A percentile compares a stretch with the other conserved stretches of the same genome.
phyloP scores from a whole-genome alignment of 768 basidiomycete species.

The Boletus rubroflammeus region DNA sequence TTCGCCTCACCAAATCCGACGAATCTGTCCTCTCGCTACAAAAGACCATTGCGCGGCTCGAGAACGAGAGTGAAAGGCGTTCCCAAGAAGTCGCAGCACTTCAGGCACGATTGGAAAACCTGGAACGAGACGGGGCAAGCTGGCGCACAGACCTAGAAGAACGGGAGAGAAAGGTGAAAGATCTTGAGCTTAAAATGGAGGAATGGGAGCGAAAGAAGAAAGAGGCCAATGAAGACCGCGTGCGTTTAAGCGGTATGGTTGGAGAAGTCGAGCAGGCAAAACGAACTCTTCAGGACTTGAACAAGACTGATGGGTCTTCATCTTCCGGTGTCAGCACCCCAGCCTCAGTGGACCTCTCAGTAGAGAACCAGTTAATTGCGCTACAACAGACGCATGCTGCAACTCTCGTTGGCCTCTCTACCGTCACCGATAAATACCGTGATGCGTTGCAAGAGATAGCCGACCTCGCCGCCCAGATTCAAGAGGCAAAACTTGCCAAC shows the following conservation, averaged over 20 bases:
- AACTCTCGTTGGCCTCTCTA: conserved; percentile 74
- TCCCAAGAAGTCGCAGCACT: conserved; percentile 67
- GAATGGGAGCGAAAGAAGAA: conserved; percentile 74
- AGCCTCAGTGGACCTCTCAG: conserved; percentile 34
- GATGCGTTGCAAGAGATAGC: conserved; percentile 89
- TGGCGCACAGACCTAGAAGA: conserved; percentile 85
- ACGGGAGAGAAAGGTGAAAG: conserved; percentile 70
- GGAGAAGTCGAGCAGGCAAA: conserved; percentile 69
- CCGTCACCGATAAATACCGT: conserved; percentile 77
- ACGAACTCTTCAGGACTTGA: conserved; percentile 53
- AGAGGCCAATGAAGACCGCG: conserved; percentile 62
- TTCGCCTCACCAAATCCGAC: conserved; percentile 71
- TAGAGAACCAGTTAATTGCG: conserved; percentile 61
- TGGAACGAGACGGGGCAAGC: conserved; percentile 71
- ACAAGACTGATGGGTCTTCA: conserved; percentile 29
- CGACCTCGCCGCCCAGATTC: conserved; percentile 87
- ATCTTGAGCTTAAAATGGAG: conserved; percentile 73
- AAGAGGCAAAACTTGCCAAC: conserved; percentile 75
- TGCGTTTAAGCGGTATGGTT: conserved; percentile 63
- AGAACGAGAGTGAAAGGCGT: conserved; percentile 71
- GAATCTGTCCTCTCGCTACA: conserved; percentile 71
- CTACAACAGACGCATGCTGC: conserved; percentile 83
- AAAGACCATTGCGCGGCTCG: conserved; percentile 69
- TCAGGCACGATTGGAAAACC: conserved; percentile 63
- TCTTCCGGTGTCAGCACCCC: conserved; percentile 30